These are phyloP conservation scores for Lepiota subincarnata DNA, from an alignment of 768 basidiomycete genomes.

Conservation along the genomic window DNA sequence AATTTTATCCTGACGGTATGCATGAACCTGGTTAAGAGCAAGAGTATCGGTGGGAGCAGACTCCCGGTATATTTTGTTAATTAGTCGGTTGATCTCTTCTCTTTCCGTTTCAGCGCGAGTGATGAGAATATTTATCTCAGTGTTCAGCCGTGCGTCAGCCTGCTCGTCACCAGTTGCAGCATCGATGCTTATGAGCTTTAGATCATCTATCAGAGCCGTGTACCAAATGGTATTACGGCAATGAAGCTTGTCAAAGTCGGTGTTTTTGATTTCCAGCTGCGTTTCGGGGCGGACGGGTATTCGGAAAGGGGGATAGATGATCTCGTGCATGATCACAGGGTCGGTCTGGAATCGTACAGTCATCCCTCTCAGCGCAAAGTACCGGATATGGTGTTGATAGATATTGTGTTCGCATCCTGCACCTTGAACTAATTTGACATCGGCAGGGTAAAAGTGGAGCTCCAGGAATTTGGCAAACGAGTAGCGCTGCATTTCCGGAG, in stretches of 20 bases:
- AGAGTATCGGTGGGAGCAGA: conserved; percentile 82
- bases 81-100: conserved; percentile 64
- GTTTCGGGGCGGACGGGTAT: conserved; percentile 84
- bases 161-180: conserved; percentile 77
- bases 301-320: conserved; percentile 84
- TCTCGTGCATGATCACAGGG: conserved; percentile 75
- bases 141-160: conserved; percentile 55
- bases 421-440: conserved; percentile 79
- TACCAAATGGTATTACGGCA: conserved; percentile 74
- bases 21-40: conserved; percentile 80
- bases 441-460: conserved; percentile 90
- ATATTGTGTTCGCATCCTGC: conserved; percentile 94
- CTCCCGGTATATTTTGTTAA: conserved; percentile 78
- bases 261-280: conserved; percentile 85
- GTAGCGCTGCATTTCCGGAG: conserved; percentile 88
- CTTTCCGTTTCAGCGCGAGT: conserved; percentile 70
- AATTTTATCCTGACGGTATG: conserved; percentile 86
- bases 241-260: conserved; percentile 79
- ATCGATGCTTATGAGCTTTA: conserved; percentile 73
- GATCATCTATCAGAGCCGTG: conserved; percentile 66
- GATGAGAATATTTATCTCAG: conserved; percentile 65
- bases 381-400: conserved; percentile 88
- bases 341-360: conserved; percentile 88
- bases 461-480: conserved; percentile 97
- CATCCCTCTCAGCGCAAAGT: conserved; percentile 81